These are phyloP conservation scores for Pseudocercospora cruenta DNA, from an alignment of 2,329 filamentous ascomycete species.

Conservation along the genomic window DNA sequence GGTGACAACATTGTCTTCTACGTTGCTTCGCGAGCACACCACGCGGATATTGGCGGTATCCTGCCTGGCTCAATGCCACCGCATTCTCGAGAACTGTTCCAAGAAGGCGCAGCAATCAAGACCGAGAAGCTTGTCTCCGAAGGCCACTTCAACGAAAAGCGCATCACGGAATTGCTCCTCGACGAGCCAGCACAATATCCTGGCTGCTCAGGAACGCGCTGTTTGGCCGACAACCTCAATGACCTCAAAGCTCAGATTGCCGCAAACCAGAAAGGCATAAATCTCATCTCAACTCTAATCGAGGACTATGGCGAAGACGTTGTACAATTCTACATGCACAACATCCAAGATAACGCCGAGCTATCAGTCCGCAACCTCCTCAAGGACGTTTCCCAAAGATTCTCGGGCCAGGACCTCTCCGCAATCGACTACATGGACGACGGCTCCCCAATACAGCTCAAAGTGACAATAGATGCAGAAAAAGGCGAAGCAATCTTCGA, in stretches of 20 bases:
- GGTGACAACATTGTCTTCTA: slow-evolving; percentile 79
- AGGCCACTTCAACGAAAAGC: slow-evolving; percentile 76
- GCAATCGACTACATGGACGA: slow-evolving; percentile 88
- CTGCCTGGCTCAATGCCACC: slow-evolving; percentile 83
- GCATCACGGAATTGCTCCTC: slow-evolving; percentile 69
- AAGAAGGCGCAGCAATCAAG: slow-evolving; percentile 61
- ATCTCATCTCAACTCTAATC: slow-evolving; percentile 73
- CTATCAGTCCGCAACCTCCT: slow-evolving; percentile 73
- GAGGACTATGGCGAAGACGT: slow-evolving; percentile 76
- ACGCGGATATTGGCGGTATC: slow-evolving; percentile 84
- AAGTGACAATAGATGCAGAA: slow-evolving; percentile 72
- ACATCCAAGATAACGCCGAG: slow-evolving; percentile 80
- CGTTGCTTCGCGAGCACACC: slow-evolving; percentile 77
- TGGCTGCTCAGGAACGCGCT: slow-evolving; percentile 77
- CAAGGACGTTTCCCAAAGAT: slow-evolving; percentile 70
- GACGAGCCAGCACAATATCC: slow-evolving; percentile 73
- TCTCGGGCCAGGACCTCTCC: slow-evolving; percentile 70
- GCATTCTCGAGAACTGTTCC: slow-evolving; percentile 63
- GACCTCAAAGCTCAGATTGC: slow-evolving; percentile 86
- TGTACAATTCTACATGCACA: slow-evolving; percentile 82
- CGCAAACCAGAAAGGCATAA: slow-evolving; percentile 84
- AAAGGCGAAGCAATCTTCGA: slow-evolving; percentile 79
- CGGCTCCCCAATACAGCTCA: slow-evolving; percentile 75
- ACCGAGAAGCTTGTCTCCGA: slow-evolving; percentile 71
- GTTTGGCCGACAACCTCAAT: slow-evolving; percentile 80